Percentiles rank a stretch among this genome's conserved stretches.
phyloP scores from a whole-genome alignment of 345 rosid genomes.

The Brassica nigra region DNA sequence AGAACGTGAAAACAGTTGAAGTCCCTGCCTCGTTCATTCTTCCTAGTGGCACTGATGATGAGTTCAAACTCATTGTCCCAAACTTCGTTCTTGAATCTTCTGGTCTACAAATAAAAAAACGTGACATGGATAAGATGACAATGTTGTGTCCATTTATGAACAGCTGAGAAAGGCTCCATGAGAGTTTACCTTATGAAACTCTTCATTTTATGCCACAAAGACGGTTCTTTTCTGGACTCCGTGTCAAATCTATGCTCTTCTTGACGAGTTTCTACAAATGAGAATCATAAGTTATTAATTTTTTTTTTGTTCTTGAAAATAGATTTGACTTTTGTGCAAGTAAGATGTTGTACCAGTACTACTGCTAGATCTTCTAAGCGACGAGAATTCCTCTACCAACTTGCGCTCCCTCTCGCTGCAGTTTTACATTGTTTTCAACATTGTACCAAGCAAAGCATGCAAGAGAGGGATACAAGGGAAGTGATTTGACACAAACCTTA shows the following conservation, averaged over 20 bases:
- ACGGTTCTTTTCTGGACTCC: conserved; percentile 19
- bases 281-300: neutral
- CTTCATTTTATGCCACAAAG: conserved; percentile 39
- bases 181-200: conserved; percentile 33
- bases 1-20: conserved; percentile 33
- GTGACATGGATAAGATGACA: neutral
- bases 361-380: conserved; percentile 50
- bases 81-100: conserved; percentile 58
- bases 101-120: conserved; percentile 42
- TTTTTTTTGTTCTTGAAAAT: neutral
- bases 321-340: neutral
- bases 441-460: neutral
- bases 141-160: neutral
- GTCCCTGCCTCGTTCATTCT: conserved; percentile 40
- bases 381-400: conserved; percentile 70
- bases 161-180: neutral
- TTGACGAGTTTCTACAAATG: conserved; percentile 27
- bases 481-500: conserved; percentile 53
- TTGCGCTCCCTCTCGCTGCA: conserved; percentile 63
- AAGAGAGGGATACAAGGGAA: neutral
- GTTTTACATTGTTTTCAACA: conserved; percentile 24
- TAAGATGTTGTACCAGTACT: conserved; percentile 35
- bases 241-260: conserved; percentile 21
- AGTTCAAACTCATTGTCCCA: conserved; percentile 52
- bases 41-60: conserved; percentile 40